A percentile compares a stretch with the other conserved stretches of the same genome.
Conservation (phyloP, 192 early-diverging fungal genomes). For the Allomyces javanicus region DNA sequence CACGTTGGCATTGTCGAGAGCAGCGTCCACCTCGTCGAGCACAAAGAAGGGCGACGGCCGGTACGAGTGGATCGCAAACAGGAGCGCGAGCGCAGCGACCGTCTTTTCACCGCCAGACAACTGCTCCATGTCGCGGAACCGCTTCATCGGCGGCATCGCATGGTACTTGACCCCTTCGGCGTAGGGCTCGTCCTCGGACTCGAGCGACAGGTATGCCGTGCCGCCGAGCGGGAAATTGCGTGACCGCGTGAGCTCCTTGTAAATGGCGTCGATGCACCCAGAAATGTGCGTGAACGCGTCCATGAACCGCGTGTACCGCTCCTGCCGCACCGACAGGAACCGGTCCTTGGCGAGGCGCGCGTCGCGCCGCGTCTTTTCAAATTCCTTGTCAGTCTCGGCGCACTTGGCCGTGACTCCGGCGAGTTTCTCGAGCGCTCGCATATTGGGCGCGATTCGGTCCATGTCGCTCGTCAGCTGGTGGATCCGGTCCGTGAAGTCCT, state of each 20-base stretch:
- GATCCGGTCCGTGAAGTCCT: slow-evolving; percentile 43
- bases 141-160: slow-evolving; percentile 98
- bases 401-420: slow-evolving; percentile 64
- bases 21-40: slow-evolving; percentile 96
- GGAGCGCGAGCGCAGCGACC: slow-evolving; percentile 81
- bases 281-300: slow-evolving; percentile 74
- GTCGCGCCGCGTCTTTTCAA: slow-evolving; percentile 55
- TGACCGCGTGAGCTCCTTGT: slow-evolving; percentile 85
- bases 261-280: slow-evolving; percentile 80
- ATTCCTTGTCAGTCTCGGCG: slow-evolving; percentile 60
- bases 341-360: slow-evolving; percentile 63
- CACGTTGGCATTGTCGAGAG: slow-evolving; percentile 92
- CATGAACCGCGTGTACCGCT: slow-evolving; percentile 58
- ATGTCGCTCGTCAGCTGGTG: slow-evolving; percentile 39
- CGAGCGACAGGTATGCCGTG: slow-evolving; percentile 78
- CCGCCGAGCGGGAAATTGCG: slow-evolving; percentile 77
- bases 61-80: slow-evolving; percentile 92
- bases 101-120: slow-evolving; percentile 98
- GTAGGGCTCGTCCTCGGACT: slow-evolving; percentile 90
- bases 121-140: slow-evolving; percentile 98
- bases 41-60: slow-evolving; percentile 98
- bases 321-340: slow-evolving; percentile 60
- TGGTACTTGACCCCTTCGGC: slow-evolving; percentile 88
- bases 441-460: slow-evolving; percentile 76
- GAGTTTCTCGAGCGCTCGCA: slow-evolving; percentile 69